Evolutionary conservation across 2,329 filamentous ascomycete genomes (phyloP), one percentile per base, ranked within the genome.

Genomic region (Xylariaceae sp.): DNA sequence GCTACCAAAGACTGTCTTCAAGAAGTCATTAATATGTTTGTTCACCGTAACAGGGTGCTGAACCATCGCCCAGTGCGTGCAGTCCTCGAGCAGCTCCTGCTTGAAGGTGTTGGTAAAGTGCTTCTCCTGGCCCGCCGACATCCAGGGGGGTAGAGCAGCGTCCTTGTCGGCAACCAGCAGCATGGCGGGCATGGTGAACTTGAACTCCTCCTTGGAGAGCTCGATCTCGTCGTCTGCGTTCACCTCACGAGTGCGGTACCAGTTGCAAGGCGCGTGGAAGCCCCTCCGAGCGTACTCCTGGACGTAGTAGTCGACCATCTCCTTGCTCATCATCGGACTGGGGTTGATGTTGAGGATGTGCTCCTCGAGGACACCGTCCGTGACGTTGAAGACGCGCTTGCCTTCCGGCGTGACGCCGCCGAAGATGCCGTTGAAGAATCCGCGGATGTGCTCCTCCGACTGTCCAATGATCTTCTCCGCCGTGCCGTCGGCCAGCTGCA

Each of bases 1-100:
- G 4, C 67, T 67, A 39, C 70, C 71, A 23, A 78, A 58, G 49
- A 87, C 79, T 13, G 74, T 75, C 60, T 82, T 79, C 61, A 95
- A 66, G 83, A 92, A 96, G 59, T 81, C 78, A 58, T 77, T 79
- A 66, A 96, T 79, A 61, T 86, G 76, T 53, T 71, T 72, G 73
- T 97, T 97, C 2, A 90, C 83, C 67, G 88, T 83, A 18, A 80
- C 82, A 0, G 88, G 81, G 64, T 82, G 83, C 77, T 96, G 84
- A 78, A 85, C 87, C 71, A 96, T 75, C 51, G 88, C 89, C 93
- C 93, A 97, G 74, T 97, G 94, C 15, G 81, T 78, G 0, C 88
- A 81, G 42, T 86, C 74, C 30, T 58, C 51, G 18, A 71, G 57
- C 6, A 96, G 87, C 71, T 89, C 83, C 7, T 76, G 80, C 61